phyloP scores from a whole-genome alignment of 2,329 filamentous ascomycete species.

The Lecanosticta acicola region DNA sequence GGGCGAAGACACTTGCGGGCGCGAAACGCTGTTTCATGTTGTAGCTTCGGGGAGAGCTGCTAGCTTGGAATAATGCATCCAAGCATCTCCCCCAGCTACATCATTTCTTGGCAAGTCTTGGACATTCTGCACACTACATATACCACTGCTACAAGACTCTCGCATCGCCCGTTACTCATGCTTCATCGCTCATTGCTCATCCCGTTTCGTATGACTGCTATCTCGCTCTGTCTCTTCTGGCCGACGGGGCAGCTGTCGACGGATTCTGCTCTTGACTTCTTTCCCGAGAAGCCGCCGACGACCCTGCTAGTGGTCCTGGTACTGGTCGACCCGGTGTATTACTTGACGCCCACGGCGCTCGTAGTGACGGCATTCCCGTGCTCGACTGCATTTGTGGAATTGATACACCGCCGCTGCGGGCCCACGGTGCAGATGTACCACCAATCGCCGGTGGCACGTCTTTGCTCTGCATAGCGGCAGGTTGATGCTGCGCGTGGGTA shows the following conservation, averaged over 20 bases:
- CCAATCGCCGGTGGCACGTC: constrained; percentile 17
- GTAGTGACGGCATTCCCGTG: constrained; percentile 27
- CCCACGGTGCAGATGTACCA: constrained; percentile 27
- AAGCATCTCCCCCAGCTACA: no score
- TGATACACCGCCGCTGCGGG: constrained; percentile 12
- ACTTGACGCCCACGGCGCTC: constrained; percentile 26
- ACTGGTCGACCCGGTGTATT: not conserved
- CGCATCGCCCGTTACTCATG: no score
- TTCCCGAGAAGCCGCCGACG: not conserved
- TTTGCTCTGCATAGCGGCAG: constrained; percentile 18
- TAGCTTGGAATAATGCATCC: no score
- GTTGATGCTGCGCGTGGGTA: constrained; percentile 29
- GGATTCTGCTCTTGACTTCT: not conserved
- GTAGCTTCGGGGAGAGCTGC: no score
- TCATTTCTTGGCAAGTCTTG: no score
- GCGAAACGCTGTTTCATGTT: no score
- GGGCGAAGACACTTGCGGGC: no score
- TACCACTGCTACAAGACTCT: no score
- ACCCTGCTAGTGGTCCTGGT: not conserved
- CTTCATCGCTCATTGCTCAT: no score
- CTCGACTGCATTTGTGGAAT: constrained; percentile 22
- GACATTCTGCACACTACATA: no score
- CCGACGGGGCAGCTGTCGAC: constrained; percentile 7
- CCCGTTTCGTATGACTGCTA: no score
- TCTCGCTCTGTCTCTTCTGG: constrained; percentile 3